Conservation (phyloP, 805 yeast genomes). For the Suhomyces sp. region DNA sequence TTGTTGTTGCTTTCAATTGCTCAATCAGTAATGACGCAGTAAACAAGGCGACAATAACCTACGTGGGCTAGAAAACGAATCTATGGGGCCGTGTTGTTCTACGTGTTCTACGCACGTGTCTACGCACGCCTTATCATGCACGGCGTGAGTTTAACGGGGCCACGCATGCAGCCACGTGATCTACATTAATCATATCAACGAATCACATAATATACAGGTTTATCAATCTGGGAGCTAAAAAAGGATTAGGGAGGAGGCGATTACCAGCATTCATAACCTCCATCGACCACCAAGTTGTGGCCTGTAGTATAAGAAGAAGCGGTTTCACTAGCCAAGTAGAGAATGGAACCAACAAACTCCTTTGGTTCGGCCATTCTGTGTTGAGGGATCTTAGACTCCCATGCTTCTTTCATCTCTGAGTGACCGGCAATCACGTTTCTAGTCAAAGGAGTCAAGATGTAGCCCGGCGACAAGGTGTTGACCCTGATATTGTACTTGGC, state of each 20-base stretch:
- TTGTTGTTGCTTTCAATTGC: neutral
- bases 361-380: slow-evolving; percentile 82
- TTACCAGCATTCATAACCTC: slow-evolving; percentile 85
- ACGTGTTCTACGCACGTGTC: neutral
- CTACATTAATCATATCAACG: neutral
- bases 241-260: neutral
- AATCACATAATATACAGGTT: neutral
- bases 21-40: neutral
- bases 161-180: neutral
- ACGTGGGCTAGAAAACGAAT: neutral
- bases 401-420: slow-evolving; percentile 60
- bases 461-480: slow-evolving; percentile 77
- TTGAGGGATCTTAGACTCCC: slow-evolving; percentile 74
- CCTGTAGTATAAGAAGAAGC: slow-evolving; percentile 84
- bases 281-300: slow-evolving; percentile 77
- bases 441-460: slow-evolving; percentile 76
- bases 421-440: slow-evolving; percentile 63
- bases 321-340: slow-evolving; percentile 66
- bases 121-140: neutral
- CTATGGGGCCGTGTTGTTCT: neutral
- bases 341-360: slow-evolving; percentile 74
- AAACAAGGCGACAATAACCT: neutral
- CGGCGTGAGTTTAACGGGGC: neutral
- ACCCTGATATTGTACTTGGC: slow-evolving; percentile 72
- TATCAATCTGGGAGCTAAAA: neutral